phyloP scores from a whole-genome alignment of 352 stramenopile genomes.

The Blastocystis sp. region DNA sequence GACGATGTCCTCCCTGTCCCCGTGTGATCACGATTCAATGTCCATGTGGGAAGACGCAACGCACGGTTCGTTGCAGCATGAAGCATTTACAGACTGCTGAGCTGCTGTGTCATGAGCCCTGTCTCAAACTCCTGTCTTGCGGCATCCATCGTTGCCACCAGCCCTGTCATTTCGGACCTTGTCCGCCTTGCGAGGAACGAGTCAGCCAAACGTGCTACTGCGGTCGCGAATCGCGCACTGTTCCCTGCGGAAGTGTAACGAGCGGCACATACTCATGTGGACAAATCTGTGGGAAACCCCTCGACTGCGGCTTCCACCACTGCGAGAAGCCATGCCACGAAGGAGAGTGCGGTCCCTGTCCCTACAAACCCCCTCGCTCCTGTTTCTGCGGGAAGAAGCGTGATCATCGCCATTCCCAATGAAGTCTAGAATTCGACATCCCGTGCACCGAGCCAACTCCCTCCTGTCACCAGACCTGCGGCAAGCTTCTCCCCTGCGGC shows the following conservation, averaged over 20 bases:
- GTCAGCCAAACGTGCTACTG: conserved; percentile 58
- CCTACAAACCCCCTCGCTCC: conserved; percentile 41
- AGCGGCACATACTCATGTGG: conserved; percentile 19
- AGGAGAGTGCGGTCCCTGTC: conserved; percentile 52
- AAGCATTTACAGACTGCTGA: conserved; percentile 32
- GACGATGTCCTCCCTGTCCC: conserved; percentile 50
- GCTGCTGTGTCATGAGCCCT: conserved; percentile 21
- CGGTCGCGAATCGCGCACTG: conserved; percentile 4
- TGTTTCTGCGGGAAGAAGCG: conserved; percentile 73
- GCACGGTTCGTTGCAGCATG: conserved; percentile 54
- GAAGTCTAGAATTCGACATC: conserved; percentile 31
- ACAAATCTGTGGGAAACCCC: conserved; percentile 28
- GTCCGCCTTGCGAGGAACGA: conserved; percentile 24
- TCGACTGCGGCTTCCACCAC: conserved; percentile 39
- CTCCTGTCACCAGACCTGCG: conserved; percentile 68
- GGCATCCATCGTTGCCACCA: conserved; percentile 11
- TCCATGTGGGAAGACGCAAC: conserved; percentile 58
- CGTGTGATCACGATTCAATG: conserved; percentile 47
- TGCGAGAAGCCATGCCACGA: conserved; percentile 47
- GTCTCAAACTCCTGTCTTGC: conserved; percentile 29
- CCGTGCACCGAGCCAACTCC: conserved; percentile 38
- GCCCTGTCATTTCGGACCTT: conserved; percentile 56
- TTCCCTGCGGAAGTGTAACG: conserved; percentile 3
- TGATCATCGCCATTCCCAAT: not conserved
- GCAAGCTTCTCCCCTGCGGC: conserved; percentile 39